Conservation (phyloP, 139 green algal genomes). For the Pseudopediastrum boryanum region DNA sequence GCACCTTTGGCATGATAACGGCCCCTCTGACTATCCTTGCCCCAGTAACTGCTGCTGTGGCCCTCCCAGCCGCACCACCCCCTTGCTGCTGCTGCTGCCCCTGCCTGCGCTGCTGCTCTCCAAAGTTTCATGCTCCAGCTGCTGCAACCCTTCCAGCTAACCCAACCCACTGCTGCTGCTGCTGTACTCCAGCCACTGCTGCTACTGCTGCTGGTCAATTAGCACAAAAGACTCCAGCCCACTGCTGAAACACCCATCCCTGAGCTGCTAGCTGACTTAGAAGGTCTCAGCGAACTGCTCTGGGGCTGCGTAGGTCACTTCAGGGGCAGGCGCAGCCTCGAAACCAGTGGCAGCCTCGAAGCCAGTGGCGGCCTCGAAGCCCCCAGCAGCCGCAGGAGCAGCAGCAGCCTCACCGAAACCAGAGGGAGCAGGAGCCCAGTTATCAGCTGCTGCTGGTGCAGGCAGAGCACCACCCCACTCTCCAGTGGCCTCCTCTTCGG, state of each 20-base stretch:
- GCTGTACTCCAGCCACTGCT: too few species aligned
- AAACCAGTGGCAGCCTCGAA: conserved; percentile 57
- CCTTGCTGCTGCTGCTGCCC: conserved; percentile 16
- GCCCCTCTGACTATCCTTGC: too few species aligned
- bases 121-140: too few species aligned
- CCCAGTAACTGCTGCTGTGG: too few species aligned
- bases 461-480: conserved; percentile 28
- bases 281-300: conserved; percentile 45
- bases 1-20: too few species aligned
- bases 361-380: conserved; percentile 8
- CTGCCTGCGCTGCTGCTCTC: conserved; percentile 2
- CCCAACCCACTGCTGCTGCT: conserved; percentile 2
- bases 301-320: conserved; percentile 40
- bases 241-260: too few species aligned
- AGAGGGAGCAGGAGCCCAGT: conserved; percentile 9
- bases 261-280: conserved; percentile 23
- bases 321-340: conserved; percentile 58
- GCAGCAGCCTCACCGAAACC: not conserved
- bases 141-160: not conserved
- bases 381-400: not conserved
- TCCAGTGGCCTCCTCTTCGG: conserved; percentile 17
- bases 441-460: conserved; percentile 20
- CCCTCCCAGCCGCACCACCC: too few species aligned
- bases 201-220: too few species aligned
- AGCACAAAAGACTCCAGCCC: too few species aligned